phyloP scores from a whole-genome alignment of 441 rosid species.

The Syzygium malaccense region DNA sequence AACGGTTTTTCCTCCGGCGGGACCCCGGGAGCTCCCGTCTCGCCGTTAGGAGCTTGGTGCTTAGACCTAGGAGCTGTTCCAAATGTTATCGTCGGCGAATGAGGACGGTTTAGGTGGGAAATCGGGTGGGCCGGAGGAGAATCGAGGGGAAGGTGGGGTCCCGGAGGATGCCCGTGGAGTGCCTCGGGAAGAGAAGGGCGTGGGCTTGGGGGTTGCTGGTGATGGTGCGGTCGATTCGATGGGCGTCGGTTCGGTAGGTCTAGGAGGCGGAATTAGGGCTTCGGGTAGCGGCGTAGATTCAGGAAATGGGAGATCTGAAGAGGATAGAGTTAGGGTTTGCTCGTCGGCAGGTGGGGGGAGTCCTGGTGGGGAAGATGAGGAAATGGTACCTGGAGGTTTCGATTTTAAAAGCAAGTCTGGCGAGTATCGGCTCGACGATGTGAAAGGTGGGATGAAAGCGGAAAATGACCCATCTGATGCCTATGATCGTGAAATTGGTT shows the following conservation, averaged over 20 bases:
- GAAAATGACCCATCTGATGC: background rate
- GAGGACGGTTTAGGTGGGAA: slow-evolving; percentile 17
- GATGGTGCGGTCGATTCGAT: slow-evolving; percentile 17
- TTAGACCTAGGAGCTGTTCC: background rate
- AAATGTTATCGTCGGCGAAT: slow-evolving; percentile 21
- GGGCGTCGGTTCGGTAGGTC: slow-evolving; percentile 18
- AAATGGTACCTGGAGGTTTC: slow-evolving; percentile 17
- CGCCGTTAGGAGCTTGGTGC: background rate
- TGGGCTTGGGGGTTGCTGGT: slow-evolving; percentile 3
- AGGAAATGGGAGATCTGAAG: slow-evolving; percentile 22
- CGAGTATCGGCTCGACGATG: background rate
- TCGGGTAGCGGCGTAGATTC: slow-evolving; percentile 4
- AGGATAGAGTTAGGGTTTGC: slow-evolving; percentile 12
- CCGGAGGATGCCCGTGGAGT: slow-evolving; percentile 10
- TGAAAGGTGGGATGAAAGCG: background rate
- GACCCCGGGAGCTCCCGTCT: background rate
- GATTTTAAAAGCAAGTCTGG: slow-evolving; percentile 14
- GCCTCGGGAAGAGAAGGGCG: slow-evolving; percentile 9
- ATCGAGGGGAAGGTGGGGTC: slow-evolving; percentile 19
- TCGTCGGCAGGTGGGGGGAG: slow-evolving; percentile 2
- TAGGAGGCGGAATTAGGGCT: slow-evolving; percentile 9
- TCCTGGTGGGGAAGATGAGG: slow-evolving; percentile 1
- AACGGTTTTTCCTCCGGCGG: background rate
- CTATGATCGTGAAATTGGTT: background rate
- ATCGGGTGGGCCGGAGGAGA: slow-evolving; percentile 17